These are phyloP conservation scores for Marasmius sp. DNA, from an alignment of 1,284 basidiomycete genomes.

Conservation along the genomic window DNA sequence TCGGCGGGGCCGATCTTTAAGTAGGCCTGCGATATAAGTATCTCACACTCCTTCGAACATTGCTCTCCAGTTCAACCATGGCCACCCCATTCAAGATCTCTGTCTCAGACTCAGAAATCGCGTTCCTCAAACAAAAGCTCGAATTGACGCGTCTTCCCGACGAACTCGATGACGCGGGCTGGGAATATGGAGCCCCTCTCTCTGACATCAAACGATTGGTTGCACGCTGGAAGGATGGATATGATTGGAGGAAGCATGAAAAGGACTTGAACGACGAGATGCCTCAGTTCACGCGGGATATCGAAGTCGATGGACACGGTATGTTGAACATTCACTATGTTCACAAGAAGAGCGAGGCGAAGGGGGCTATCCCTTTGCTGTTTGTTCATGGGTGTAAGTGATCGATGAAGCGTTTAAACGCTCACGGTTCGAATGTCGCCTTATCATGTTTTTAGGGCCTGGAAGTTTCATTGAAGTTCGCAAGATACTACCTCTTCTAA, in stretches of 20 bases:
- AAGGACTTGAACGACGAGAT: not conserved
- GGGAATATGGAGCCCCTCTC: slow-evolving; percentile 48
- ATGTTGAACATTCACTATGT: slow-evolving; percentile 41
- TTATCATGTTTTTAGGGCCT: slow-evolving; percentile 50
- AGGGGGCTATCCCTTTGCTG: slow-evolving; percentile 45
- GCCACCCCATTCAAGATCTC: slow-evolving; percentile 37
- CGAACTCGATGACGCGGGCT: slow-evolving; percentile 44
- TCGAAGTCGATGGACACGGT: slow-evolving; percentile 18
- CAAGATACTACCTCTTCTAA: slow-evolving; percentile 53
- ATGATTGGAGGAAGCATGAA: slow-evolving; percentile 41
- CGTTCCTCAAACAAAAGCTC: slow-evolving; percentile 38
- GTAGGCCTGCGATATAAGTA: too few relatives aligned
- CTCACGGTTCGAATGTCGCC: not conserved
- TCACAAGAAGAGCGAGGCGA: slow-evolving; percentile 41
- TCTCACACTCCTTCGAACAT: too few relatives aligned
- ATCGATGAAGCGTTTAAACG: slow-evolving; percentile 4
- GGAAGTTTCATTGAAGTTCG: slow-evolving; percentile 55
- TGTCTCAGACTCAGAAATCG: slow-evolving; percentile 37
- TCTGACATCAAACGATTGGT: slow-evolving; percentile 42
- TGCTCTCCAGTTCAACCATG: not conserved
- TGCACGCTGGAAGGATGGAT: slow-evolving; percentile 41
- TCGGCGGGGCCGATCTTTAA: too few relatives aligned
- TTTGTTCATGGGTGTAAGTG: slow-evolving; percentile 52
- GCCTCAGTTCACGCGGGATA: slow-evolving; percentile 37
- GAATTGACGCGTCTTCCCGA: slow-evolving; percentile 43